Percentiles rank a stretch among this genome's conserved stretches.
These are phyloP conservation scores for Hamamelis virginiana DNA, from an alignment of 164 flowering plant genomes.

Conservation along the genomic window DNA sequence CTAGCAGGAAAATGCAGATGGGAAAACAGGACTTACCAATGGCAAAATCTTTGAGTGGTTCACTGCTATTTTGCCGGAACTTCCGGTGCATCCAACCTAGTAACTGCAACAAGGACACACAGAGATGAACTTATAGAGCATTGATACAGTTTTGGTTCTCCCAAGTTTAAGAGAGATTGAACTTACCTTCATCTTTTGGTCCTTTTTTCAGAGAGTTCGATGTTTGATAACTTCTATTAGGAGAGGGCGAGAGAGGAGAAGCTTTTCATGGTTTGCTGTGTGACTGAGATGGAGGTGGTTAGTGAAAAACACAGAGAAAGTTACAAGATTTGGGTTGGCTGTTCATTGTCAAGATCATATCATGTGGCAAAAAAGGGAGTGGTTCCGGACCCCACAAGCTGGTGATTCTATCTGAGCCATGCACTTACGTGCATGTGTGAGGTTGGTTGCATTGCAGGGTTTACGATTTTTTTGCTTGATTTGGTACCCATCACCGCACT, in stretches of 20 bases:
- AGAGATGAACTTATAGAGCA: not conserved
- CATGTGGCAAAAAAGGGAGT: slow-evolving; percentile 23
- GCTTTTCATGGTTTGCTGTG: not conserved
- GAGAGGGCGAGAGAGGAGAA: not conserved
- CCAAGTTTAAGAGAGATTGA: not conserved
- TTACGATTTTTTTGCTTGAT: not conserved
- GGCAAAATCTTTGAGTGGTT: slow-evolving; percentile 45
- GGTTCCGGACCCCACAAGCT: slow-evolving; percentile 4
- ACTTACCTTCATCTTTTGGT: slow-evolving; percentile 46
- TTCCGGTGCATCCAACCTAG: slow-evolving; percentile 94
- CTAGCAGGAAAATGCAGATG: slow-evolving; percentile 4
- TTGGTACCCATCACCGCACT: not conserved
- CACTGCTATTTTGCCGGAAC: slow-evolving; percentile 63
- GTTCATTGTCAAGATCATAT: slow-evolving; percentile 21
- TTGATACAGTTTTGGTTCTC: not conserved
- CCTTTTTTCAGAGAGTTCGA: slow-evolving; percentile 4
- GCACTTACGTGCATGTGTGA: slow-evolving; percentile 2
- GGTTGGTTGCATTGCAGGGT: not conserved
- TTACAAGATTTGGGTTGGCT: slow-evolving; percentile 33
- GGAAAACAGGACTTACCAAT: slow-evolving; percentile 31
- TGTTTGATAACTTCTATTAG: slow-evolving; percentile 6
- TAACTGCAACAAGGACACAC: slow-evolving; percentile 45
- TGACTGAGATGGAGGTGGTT: slow-evolving; percentile 11
- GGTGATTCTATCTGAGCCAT: slow-evolving; percentile 2
- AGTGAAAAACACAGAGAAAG: slow-evolving; percentile 38